phyloP scores from a whole-genome alignment of 495 filamentous ascomycete genomes.

The Usnea hakonensis region DNA sequence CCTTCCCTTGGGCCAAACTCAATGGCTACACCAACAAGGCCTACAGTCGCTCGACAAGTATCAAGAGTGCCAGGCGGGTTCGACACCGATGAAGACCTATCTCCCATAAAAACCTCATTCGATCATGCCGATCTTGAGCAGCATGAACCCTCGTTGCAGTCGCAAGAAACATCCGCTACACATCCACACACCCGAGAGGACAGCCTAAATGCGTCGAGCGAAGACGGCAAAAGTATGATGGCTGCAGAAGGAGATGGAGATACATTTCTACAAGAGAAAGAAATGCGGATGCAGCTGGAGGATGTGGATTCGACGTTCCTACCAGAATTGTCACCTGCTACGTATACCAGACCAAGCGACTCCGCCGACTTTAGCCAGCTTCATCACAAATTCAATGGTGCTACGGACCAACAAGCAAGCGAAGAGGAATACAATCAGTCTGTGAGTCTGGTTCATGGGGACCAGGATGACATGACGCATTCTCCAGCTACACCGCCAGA shows the following conservation, averaged over 20 bases:
- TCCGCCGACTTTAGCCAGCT: slow-evolving; percentile 49
- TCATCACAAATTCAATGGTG: neutral
- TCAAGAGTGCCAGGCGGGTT: slow-evolving; percentile 33
- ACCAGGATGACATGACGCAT: slow-evolving; percentile 16
- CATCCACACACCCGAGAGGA: slow-evolving; percentile 8
- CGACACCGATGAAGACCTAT: slow-evolving; percentile 32
- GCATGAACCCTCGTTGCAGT: neutral
- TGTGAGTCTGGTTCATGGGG: neutral
- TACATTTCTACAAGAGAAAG: slow-evolving; percentile 52
- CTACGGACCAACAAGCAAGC: neutral
- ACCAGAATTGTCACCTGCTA: slow-evolving; percentile 42
- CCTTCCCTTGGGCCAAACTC: neutral
- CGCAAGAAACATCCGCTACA: neutral
- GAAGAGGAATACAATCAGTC: neutral
- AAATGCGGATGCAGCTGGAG: slow-evolving; percentile 64
- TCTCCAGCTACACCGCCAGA: slow-evolving; percentile 39
- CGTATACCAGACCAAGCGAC: slow-evolving; percentile 41
- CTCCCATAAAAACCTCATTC: slow-evolving; percentile 35
- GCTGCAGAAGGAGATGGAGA: slow-evolving; percentile 40
- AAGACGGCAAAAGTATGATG: slow-evolving; percentile 32
- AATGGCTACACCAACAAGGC: slow-evolving; percentile 21
- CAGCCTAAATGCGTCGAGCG: slow-evolving; percentile 28
- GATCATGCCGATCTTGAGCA: slow-evolving; percentile 18
- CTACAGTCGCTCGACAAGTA: slow-evolving; percentile 17
- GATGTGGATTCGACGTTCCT: slow-evolving; percentile 87